Evolutionary conservation across 2,329 filamentous ascomycete species (phyloP).

Genomic region (Claviceps humidiphila): DNA sequence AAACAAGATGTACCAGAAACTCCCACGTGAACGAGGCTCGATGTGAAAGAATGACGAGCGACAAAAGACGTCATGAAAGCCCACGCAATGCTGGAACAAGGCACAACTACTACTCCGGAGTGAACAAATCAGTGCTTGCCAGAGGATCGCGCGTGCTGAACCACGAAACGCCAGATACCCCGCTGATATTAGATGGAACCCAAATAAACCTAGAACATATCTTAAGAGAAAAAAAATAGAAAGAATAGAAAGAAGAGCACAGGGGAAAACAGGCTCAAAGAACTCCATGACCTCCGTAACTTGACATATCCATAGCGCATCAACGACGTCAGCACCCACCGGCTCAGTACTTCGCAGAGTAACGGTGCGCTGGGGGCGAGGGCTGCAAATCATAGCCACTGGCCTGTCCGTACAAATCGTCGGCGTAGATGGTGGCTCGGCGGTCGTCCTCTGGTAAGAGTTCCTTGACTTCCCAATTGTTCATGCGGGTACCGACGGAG

Average conservation of each 20-base stretch:
- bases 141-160: neutral
- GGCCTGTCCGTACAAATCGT: slow-evolving; percentile 49
- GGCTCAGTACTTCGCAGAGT: slow-evolving; percentile 32
- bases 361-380: slow-evolving; percentile 29
- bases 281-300: neutral
- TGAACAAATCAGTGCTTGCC: neutral
- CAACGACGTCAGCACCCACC: slow-evolving; percentile 5
- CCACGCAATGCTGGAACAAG: neutral
- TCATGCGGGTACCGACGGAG: slow-evolving; percentile 85
- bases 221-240: neutral
- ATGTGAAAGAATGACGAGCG: neutral
- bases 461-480: slow-evolving; percentile 98
- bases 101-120: too few relatives aligned
- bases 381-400: slow-evolving; percentile 39
- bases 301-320: neutral
- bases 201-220: neutral
- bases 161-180: neutral
- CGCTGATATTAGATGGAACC: neutral
- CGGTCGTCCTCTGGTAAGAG: slow-evolving; percentile 69
- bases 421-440: slow-evolving; percentile 57
- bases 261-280: neutral
- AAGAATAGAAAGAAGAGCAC: neutral
- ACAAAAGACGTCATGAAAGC: too few relatives aligned
- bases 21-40: neutral
- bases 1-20: neutral